Percentiles rank a stretch among this genome's conserved stretches.
Conservation (phyloP, 2,329 filamentous ascomycete genomes). For the Pseudogymnoascus sp. region DNA sequence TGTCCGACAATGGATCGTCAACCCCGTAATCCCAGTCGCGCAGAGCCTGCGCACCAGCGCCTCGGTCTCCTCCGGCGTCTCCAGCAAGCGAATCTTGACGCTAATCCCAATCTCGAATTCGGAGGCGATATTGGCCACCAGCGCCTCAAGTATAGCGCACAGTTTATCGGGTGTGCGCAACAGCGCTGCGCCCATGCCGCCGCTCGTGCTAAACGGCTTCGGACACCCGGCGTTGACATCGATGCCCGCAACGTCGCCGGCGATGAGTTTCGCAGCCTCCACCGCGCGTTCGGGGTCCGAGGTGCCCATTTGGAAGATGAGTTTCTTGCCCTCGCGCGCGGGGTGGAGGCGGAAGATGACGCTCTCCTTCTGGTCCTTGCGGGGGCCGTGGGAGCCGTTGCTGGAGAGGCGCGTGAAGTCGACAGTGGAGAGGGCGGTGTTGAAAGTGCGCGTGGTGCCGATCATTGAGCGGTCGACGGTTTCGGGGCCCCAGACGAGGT, state of each 20-base stretch:
- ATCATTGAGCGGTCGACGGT: conserved; percentile 90
- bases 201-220: conserved; percentile 87
- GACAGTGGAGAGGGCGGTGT: conserved; percentile 67
- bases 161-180: conserved; percentile 78
- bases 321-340: conserved; percentile 58
- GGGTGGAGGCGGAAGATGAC: conserved; percentile 82
- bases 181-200: conserved; percentile 92
- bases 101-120: conserved; percentile 86
- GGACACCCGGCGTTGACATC: conserved; percentile 98
- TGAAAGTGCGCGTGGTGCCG: conserved; percentile 69
- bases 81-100: conserved; percentile 88
- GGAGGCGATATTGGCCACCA: conserved; percentile 69
- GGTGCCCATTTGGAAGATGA: conserved; percentile 91
- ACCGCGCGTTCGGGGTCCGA: conserved; percentile 76
- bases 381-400: conserved; percentile 52
- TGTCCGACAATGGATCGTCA: conserved; percentile 93
- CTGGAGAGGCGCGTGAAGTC: conserved; percentile 76
- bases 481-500: conserved; percentile 96
- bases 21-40: conserved; percentile 78
- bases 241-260: conserved; percentile 81
- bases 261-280: conserved; percentile 73
- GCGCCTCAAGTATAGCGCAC: conserved; percentile 69
- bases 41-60: conserved; percentile 69
- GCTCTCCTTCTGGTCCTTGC: conserved; percentile 48
- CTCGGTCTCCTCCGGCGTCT: conserved; percentile 67